Percentiles rank a stretch among this genome's conserved stretches.
Evolutionary conservation across 495 filamentous ascomycete genomes (phyloP).

Genomic region (Staphylotrichum tortipilum): DNA sequence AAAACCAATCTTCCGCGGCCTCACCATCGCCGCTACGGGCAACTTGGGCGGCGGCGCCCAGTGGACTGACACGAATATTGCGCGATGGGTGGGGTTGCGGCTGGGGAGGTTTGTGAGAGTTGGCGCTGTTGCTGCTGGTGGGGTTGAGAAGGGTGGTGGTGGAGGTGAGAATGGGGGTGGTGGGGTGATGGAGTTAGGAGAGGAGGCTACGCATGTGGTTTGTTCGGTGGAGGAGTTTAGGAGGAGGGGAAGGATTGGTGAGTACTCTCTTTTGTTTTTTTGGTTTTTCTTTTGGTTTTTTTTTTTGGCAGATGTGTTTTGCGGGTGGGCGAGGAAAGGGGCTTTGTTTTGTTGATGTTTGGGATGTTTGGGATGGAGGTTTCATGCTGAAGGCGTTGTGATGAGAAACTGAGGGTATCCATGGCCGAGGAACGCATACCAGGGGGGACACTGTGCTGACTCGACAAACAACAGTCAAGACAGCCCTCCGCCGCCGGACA

Average conservation of each 20-base stretch:
- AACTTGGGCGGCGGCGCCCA: constrained; percentile 18
- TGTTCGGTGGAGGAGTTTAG: constrained; percentile 24
- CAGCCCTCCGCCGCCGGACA: constrained; percentile 14
- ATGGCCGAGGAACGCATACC: too few relatives aligned
- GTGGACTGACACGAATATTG: constrained; percentile 24
- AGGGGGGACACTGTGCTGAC: too few relatives aligned
- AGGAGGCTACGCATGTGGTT: constrained; percentile 32
- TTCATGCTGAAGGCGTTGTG: too few relatives aligned
- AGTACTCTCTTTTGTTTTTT: background rate
- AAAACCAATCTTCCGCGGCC: constrained; percentile 22
- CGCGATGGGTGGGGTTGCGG: constrained; percentile 24
- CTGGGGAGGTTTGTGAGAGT: constrained; percentile 15
- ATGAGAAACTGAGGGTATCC: too few relatives aligned
- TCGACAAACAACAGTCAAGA: constrained; percentile 5
- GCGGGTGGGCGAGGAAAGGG: too few relatives aligned
- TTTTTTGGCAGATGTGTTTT: background rate
- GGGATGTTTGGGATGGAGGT: too few relatives aligned
- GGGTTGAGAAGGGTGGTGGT: too few relatives aligned
- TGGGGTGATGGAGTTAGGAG: background rate
- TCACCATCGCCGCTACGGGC: constrained; percentile 25
- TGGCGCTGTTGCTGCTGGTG: too few relatives aligned
- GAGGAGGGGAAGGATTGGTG: constrained; percentile 10
- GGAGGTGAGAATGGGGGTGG: background rate
- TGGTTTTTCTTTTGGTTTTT: background rate
- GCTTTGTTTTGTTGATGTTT: too few relatives aligned